These are phyloP conservation scores for Eragrostis tef DNA, from an alignment of 202 grass and related monocot species.

Conservation along the genomic window DNA sequence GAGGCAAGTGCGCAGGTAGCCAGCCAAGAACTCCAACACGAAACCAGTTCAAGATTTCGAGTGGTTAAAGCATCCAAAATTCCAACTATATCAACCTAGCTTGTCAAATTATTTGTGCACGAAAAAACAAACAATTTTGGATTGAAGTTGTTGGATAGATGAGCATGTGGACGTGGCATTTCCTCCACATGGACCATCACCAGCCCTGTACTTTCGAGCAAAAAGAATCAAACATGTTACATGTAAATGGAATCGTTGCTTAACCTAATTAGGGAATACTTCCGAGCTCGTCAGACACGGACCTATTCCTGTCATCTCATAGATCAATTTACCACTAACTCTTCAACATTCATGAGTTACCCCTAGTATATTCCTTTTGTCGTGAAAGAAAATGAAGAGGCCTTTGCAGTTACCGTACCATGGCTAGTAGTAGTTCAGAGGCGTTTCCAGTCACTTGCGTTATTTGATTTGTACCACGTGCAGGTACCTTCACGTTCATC, in stretches of 20 bases:
- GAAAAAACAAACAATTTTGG: neutral
- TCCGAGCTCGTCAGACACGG: neutral
- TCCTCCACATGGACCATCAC: conserved; percentile 20
- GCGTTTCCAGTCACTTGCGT: too few species aligned
- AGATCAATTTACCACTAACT: too few species aligned
- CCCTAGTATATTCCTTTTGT: neutral
- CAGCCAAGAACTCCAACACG: conserved; percentile 30
- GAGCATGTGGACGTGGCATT: conserved; percentile 1
- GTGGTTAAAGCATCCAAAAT: neutral
- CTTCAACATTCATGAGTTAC: neutral
- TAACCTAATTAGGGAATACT: neutral
- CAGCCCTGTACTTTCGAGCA: neutral
- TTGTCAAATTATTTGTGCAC: neutral
- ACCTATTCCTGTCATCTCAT: neutral
- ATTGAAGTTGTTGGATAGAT: conserved; percentile 10
- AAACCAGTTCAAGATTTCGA: conserved; percentile 6
- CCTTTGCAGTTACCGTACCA: too few species aligned
- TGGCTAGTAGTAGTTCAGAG: too few species aligned
- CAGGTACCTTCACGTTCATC: neutral
- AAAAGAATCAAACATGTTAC: neutral
- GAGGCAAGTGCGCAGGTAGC: neutral
- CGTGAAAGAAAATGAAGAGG: too few species aligned
- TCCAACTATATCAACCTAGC: neutral
- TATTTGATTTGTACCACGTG: too few species aligned
- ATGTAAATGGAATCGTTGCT: neutral